These are phyloP conservation scores for Boletellus ananas DNA, from an alignment of 768 basidiomycete species.

Conservation along the genomic window DNA sequence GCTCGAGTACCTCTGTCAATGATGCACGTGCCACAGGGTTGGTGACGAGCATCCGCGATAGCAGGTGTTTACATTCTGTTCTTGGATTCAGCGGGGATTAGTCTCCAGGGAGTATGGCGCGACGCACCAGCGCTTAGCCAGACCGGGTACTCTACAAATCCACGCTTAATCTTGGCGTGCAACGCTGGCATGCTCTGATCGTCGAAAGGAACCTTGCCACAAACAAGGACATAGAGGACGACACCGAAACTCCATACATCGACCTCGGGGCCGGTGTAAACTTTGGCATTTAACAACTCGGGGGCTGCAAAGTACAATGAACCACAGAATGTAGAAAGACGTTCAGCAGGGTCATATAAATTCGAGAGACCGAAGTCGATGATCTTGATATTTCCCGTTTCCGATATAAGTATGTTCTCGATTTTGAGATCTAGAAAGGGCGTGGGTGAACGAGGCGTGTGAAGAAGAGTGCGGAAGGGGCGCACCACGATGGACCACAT, in stretches of 20 bases:
- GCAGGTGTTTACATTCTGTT: conserved; percentile 88
- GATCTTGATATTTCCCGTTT: conserved; percentile 98
- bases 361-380: conserved; percentile 99
- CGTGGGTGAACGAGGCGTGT: conserved; percentile 6
- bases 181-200: conserved; percentile 99
- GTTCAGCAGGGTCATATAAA: conserved; percentile 76
- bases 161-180: conserved; percentile 98
- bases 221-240: conserved; percentile 95
- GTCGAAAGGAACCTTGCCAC: conserved; percentile 98
- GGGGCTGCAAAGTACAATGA: conserved; percentile 98
- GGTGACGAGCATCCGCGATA: conserved; percentile 95
- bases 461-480: conserved; percentile 4
- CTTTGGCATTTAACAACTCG: conserved; percentile 92
- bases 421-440: conserved; percentile 81
- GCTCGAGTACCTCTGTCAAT: conserved; percentile 77
- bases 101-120: background rate
- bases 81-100: conserved; percentile 9
- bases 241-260: conserved; percentile 99
- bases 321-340: conserved; percentile 94
- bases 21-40: conserved; percentile 83
- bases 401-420: conserved; percentile 98
- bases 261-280: conserved; percentile 96
- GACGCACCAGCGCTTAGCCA: conserved; percentile 89
- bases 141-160: conserved; percentile 93
- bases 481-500: conserved; percentile 90